Percentiles rank a stretch among this genome's conserved stretches.
Evolutionary conservation across 129 eudicot genomes (phyloP).

Genomic region (Flaveria bidentis): DNA sequence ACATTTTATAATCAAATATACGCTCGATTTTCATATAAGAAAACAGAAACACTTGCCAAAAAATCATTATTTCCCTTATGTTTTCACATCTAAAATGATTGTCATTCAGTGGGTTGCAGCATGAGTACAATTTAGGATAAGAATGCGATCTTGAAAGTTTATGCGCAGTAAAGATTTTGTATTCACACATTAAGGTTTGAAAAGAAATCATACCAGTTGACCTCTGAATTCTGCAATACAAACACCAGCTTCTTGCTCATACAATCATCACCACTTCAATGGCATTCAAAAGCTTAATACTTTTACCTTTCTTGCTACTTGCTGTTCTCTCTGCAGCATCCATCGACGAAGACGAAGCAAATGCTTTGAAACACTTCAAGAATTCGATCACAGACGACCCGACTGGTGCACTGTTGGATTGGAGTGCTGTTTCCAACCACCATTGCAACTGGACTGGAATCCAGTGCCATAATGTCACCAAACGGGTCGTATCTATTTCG

Average conservation of each 20-base stretch:
- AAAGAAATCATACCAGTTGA: not conserved
- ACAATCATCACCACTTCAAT: constrained; percentile 13
- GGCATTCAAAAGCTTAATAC: constrained; percentile 23
- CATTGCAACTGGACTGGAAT: constrained; percentile 96
- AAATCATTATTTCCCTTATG: not conserved
- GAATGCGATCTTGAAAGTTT: not conserved
- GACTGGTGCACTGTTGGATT: constrained; percentile 49
- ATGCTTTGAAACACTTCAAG: constrained; percentile 63
- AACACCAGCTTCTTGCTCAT: constrained; percentile 22
- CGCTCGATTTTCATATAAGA: not conserved
- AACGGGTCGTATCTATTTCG: constrained; percentile 53
- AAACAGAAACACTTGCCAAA: not conserved
- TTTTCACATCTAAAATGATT: constrained; percentile 5
- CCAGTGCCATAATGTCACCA: constrained; percentile 44
- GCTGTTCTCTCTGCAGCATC: constrained; percentile 36
- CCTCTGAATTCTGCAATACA: not conserved
- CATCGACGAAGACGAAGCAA: constrained; percentile 34
- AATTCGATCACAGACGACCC: constrained; percentile 58
- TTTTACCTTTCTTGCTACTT: constrained; percentile 25
- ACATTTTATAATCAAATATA: not conserved
- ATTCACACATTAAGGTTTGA: constrained; percentile 16
- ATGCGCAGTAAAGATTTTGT: not conserved
- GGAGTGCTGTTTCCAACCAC: constrained; percentile 49
- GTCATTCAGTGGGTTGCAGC: not conserved
- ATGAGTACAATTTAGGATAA: constrained; percentile 5